Evolutionary conservation across 1,284 basidiomycete species (phyloP), one percentile per base, ranked within the genome.

Genomic region (Meripilus lineatus): DNA sequence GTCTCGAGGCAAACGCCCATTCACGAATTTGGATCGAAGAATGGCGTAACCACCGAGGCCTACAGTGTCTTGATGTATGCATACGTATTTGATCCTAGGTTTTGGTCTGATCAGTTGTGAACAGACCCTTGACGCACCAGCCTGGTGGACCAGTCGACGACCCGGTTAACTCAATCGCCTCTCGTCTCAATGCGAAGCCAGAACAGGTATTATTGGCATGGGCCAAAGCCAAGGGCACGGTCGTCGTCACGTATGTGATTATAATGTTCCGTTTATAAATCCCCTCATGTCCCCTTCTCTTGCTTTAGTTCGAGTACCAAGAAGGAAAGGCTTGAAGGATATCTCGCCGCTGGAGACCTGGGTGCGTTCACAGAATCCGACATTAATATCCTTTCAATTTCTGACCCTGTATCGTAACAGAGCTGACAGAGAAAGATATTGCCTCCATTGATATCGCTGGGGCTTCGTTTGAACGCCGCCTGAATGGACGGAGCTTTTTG

Each of bases 121-220:
- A 8, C 39, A 58, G 81, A 30, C 83, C 88, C 1, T 74, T 91
- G 38, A 89, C 85, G 1, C 70, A 62, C 26, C 66, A 67, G 40
- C 79, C 85, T 2, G 83, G 82, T 3, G 88, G 88, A 3, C 79
- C 86, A 1, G 77, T 90, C n/a, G 85, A 89, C 58, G 69, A 66
- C 24, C 74, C 77, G 1, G 58, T 90, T 18, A 61, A 72, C 17
- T 67, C 68, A 18, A 80, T 82, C 33, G 81, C 84, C 0, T 56
- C 70, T 36, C 68, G 77, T n/a, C 66, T 81, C 11, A 68, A 73
- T 4, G 77, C 75, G 10, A 75, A 77, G 28, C 73, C 83, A 0
- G 81, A 79, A n/a, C 88, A 90, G 59, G 77, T 89, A 21, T 59
- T 90, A 2, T 73, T 87, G 26, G 65, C 74, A 3, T 87, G 84